Evolutionary conservation across 805 yeast genomes (phyloP).

Genomic region (Aciculoconidium aculeatum): DNA sequence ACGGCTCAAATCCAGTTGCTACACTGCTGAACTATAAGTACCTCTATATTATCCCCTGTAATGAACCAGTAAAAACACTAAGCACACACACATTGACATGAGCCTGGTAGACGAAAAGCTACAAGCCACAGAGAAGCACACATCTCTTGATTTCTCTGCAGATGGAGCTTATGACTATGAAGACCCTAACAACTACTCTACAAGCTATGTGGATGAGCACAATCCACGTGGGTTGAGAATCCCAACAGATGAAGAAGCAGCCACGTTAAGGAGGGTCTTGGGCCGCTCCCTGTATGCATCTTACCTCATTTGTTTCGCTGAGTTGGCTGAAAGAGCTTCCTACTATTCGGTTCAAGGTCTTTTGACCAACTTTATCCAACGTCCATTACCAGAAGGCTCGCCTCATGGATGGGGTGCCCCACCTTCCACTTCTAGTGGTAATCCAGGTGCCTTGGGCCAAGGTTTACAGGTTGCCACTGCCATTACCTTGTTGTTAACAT

Average conservation of each 20-base stretch:
- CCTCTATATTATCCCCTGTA: too few relatives aligned
- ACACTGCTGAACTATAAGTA: too few relatives aligned
- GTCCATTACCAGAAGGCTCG: constrained; percentile 46
- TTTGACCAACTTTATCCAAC: constrained; percentile 44
- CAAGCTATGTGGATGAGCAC: constrained; percentile 23
- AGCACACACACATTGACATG: constrained; percentile 1
- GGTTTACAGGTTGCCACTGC: constrained; percentile 44
- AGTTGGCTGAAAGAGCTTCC: constrained; percentile 52
- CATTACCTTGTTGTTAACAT: constrained; percentile 42
- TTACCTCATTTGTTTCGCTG: constrained; percentile 42
- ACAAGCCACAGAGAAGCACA: constrained; percentile 1
- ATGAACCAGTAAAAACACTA: background rate
- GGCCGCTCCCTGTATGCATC: constrained; percentile 46
- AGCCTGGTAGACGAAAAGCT: constrained; percentile 4
- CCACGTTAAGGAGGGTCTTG: constrained; percentile 26
- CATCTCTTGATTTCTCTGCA: constrained; percentile 1
- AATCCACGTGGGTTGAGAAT: constrained; percentile 34
- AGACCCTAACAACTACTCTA: constrained; percentile 14
- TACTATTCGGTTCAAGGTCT: constrained; percentile 43
- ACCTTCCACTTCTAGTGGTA: constrained; percentile 21
- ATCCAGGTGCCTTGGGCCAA: constrained; percentile 46
- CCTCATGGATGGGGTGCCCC: constrained; percentile 41
- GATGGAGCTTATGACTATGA: constrained; percentile 10
- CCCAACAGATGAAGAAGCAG: constrained; percentile 24
- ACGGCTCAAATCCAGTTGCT: too few relatives aligned